Conservation (phyloP, 2,329 filamentous ascomycete genomes). For the Aspergillus puulaauensis region DNA sequence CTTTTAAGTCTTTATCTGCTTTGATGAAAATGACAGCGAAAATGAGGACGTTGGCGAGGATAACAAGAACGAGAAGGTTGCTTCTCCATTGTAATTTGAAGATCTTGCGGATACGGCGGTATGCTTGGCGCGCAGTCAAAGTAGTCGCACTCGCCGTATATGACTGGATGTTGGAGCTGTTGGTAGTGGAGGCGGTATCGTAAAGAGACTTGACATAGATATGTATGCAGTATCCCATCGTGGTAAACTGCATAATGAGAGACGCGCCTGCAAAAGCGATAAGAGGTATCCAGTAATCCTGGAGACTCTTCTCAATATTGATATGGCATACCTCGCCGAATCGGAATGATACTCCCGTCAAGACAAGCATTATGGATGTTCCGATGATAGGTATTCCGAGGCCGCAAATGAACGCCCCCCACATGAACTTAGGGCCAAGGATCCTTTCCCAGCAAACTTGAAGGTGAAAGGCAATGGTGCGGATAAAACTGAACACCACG, state of each 20-base stretch:
- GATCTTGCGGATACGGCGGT: slow-evolving; percentile 80
- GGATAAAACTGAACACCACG: slow-evolving; percentile 84
- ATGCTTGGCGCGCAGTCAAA: slow-evolving; percentile 83
- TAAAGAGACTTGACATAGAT: slow-evolving; percentile 84
- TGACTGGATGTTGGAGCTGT: slow-evolving; percentile 68
- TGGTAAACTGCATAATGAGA: slow-evolving; percentile 77
- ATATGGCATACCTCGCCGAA: slow-evolving; percentile 93
- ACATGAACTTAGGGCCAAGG: slow-evolving; percentile 87
- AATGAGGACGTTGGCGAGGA: slow-evolving; percentile 88
- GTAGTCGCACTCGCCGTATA: slow-evolving; percentile 74
- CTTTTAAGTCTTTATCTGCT: slow-evolving; percentile 69
- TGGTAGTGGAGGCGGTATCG: slow-evolving; percentile 68
- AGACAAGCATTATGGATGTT: slow-evolving; percentile 71
- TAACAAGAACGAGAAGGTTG: slow-evolving; percentile 84
- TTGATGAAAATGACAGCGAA: slow-evolving; percentile 90
- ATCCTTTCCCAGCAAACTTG: slow-evolving; percentile 98
- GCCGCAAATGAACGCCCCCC: slow-evolving; percentile 73
- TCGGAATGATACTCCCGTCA: slow-evolving; percentile 91
- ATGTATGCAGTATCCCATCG: slow-evolving; percentile 89
- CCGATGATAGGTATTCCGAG: slow-evolving; percentile 81
- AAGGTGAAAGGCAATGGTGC: slow-evolving; percentile 87
- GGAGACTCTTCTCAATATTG: slow-evolving; percentile 81
- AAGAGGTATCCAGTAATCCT: slow-evolving; percentile 87
- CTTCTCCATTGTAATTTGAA: slow-evolving; percentile 93
- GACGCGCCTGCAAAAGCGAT: slow-evolving; percentile 74